phyloP scores from a whole-genome alignment of 345 rosid species.

The Aquilaria yunnanensis region DNA sequence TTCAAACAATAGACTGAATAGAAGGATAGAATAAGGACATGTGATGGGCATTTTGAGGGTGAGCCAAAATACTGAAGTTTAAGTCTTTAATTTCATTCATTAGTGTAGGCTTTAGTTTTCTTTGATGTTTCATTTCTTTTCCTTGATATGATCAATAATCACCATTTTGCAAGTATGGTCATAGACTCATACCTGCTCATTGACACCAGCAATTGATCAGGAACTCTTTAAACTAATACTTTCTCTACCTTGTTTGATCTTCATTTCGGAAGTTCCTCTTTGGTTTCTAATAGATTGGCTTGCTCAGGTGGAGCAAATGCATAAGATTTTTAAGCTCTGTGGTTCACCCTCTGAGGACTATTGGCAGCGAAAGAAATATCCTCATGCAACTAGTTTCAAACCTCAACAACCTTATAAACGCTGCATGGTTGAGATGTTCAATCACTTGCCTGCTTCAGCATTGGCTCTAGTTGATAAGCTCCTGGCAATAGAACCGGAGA shows the following conservation, averaged over 20 bases:
- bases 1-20: too few species aligned
- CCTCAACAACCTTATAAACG: slow-evolving; percentile 57
- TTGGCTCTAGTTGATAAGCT: slow-evolving; percentile 52
- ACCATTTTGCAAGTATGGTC: too few species aligned
- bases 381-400: slow-evolving; percentile 62
- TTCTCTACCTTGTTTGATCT: neutral
- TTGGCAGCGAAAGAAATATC: slow-evolving; percentile 56
- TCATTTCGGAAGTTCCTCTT: neutral
- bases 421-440: slow-evolving; percentile 42
- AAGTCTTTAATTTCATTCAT: too few species aligned
- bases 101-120: too few species aligned
- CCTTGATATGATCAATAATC: too few species aligned
- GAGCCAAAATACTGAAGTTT: too few species aligned
- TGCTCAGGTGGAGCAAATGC: slow-evolving; percentile 82
- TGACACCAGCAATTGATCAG: too few species aligned
- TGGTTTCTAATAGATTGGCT: too few species aligned
- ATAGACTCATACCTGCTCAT: too few species aligned
- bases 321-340: slow-evolving; percentile 83
- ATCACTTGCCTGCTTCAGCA: slow-evolving; percentile 42
- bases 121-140: neutral
- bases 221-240: too few species aligned
- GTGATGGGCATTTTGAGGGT: too few species aligned
- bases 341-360: slow-evolving; percentile 73
- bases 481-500: slow-evolving; percentile 51
- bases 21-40: too few species aligned